Evolutionary conservation across 2,329 filamentous ascomycete genomes (phyloP).

Genomic region (Septoria petroselini): DNA sequence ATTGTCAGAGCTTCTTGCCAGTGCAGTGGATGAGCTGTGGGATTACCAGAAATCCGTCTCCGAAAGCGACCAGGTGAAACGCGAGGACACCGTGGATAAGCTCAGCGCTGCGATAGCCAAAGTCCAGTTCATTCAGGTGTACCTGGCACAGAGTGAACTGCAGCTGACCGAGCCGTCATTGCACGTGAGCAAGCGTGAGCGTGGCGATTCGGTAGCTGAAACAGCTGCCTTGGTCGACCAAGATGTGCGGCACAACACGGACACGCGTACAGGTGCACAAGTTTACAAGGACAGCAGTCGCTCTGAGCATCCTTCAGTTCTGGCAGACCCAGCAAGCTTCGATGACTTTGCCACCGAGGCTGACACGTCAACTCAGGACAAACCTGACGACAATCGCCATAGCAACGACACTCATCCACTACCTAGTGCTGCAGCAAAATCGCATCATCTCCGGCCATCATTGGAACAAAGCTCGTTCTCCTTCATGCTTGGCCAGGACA

Average conservation of each 20-base stretch:
- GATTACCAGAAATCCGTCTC: slow-evolving; percentile 51
- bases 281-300: not conserved
- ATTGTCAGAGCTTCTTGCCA: slow-evolving; percentile 65
- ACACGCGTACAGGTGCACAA: too few species aligned
- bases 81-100: slow-evolving; percentile 39
- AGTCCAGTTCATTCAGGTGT: slow-evolving; percentile 52
- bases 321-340: slow-evolving; percentile 22
- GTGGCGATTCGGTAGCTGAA: not conserved
- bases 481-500: slow-evolving; percentile 27
- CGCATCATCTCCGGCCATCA: slow-evolving; percentile 19
- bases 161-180: too few species aligned
- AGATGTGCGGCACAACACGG: too few species aligned
- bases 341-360: slow-evolving; percentile 14
- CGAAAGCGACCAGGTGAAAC: slow-evolving; percentile 36
- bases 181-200: slow-evolving; percentile 5
- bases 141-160: slow-evolving; percentile 51
- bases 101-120: slow-evolving; percentile 50
- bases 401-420: not conserved
- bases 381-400: not conserved
- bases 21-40: slow-evolving; percentile 63
- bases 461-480: slow-evolving; percentile 28
- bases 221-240: not conserved
- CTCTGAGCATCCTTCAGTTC: not conserved
- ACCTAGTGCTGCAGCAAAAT: not conserved
- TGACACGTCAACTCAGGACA: not conserved